A percentile compares a stretch with the other conserved stretches of the same genome.
phyloP scores from a whole-genome alignment of 2,329 filamentous ascomycete species.

The Calonectria honghensis region DNA sequence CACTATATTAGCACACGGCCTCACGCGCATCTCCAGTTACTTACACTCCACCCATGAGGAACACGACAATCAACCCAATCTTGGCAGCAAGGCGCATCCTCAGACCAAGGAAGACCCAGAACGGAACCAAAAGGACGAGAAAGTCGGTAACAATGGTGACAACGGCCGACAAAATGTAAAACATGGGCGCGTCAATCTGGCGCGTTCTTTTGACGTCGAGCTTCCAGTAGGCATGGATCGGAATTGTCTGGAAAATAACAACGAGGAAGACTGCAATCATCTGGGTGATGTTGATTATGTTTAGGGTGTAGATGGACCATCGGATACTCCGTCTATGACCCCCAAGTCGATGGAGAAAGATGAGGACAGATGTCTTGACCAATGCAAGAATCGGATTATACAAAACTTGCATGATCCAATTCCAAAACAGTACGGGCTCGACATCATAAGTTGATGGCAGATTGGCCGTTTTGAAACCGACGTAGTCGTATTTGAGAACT shows the following conservation, averaged over 20 bases:
- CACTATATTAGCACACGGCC: background rate
- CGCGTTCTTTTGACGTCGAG: conserved; percentile 32
- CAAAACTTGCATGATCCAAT: conserved; percentile 55
- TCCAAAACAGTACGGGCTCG: conserved; percentile 48
- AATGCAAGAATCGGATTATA: conserved; percentile 68
- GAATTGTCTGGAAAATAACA: conserved; percentile 64
- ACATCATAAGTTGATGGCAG: conserved; percentile 41
- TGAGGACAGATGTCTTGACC: conserved; percentile 66
- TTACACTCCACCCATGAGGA: conserved; percentile 62
- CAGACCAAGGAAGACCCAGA: conserved; percentile 63
- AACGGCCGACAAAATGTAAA: conserved; percentile 60
- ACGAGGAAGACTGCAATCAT: conserved; percentile 61
- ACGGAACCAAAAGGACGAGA: conserved; percentile 62
- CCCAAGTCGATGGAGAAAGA: conserved; percentile 65
- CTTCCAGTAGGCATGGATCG: conserved; percentile 61
- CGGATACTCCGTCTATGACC: conserved; percentile 53
- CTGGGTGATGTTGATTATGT: conserved; percentile 53
- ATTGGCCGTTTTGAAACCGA: conserved; percentile 41
- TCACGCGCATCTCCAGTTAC: conserved; percentile 23
- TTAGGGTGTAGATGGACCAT: conserved; percentile 58
- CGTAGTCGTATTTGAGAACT: conserved; percentile 47
- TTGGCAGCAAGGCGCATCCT: conserved; percentile 63
- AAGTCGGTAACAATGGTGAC: conserved; percentile 66
- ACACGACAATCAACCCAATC: conserved; percentile 63
- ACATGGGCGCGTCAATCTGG: conserved; percentile 39